Percentiles rank a stretch among this genome's conserved stretches.
Conservation (phyloP, 2,329 filamentous ascomycete species). For the Aureobasidium sp. region DNA sequence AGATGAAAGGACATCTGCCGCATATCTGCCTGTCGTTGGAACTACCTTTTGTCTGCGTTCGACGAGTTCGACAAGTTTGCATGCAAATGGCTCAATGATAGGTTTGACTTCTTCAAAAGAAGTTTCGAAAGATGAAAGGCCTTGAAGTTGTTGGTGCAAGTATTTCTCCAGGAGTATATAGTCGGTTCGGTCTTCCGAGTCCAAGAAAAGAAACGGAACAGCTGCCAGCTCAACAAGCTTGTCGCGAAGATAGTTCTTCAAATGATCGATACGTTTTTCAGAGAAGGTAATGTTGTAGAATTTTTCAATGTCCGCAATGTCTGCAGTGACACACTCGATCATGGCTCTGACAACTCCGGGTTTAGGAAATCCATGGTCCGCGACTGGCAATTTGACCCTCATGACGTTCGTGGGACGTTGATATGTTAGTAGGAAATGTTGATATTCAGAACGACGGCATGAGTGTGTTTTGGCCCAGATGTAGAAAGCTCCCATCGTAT, state of each 20-base stretch:
- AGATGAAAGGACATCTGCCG: constrained; percentile 37
- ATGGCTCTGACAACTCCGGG: neutral
- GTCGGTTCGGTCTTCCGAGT: constrained; percentile 43
- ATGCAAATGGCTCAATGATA: constrained; percentile 40
- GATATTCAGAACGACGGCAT: neutral
- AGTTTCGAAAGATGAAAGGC: constrained; percentile 15
- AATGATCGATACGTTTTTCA: constrained; percentile 31
- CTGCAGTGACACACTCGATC: constrained; percentile 21
- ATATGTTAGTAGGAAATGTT: neutral
- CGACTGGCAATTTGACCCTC: neutral
- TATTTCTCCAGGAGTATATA: constrained; percentile 46
- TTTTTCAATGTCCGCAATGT: constrained; percentile 41
- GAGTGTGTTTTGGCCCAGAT: too few relatives aligned
- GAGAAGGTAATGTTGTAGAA: constrained; percentile 48
- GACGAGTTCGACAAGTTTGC: constrained; percentile 38
- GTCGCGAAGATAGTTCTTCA: constrained; percentile 37
- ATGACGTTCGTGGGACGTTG: neutral
- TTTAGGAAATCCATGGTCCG: neutral
- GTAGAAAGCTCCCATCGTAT: neutral
- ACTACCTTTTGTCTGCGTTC: constrained; percentile 43
- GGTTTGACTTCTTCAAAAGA: neutral
- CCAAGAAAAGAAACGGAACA: constrained; percentile 31
- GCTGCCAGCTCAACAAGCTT: constrained; percentile 36
- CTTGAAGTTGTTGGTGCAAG: constrained; percentile 31
- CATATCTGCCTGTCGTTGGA: constrained; percentile 37